Conservation (phyloP, 441 rosid genomes). For the Lepidium campestre region DNA sequence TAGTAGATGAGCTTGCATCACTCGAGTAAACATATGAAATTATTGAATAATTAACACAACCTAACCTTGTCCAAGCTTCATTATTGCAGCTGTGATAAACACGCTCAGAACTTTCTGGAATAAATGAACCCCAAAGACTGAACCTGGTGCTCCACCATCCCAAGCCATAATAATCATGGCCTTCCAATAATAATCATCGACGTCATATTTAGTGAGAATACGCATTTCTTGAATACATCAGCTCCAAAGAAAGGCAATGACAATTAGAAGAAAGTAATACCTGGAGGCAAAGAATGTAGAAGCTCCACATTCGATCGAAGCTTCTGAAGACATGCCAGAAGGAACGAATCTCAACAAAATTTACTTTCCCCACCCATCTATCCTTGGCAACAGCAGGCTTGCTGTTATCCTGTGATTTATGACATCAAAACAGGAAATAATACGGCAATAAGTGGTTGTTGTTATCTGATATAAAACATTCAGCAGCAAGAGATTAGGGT, state of each 20-base stretch:
- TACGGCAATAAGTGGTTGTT: background rate
- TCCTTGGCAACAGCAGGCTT: slow-evolving; percentile 50
- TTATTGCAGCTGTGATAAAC: slow-evolving; percentile 92
- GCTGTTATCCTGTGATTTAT: slow-evolving; percentile 51
- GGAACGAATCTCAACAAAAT: slow-evolving; percentile 96
- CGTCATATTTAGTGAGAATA: slow-evolving; percentile 16
- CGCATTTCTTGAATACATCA: background rate
- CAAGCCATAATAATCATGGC: slow-evolving; percentile 97
- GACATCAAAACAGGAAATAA: background rate
- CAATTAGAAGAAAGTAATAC: slow-evolving; percentile 28
- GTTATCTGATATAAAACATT: background rate
- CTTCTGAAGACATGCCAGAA: slow-evolving; percentile 98
- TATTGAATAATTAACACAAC: background rate
- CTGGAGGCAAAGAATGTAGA: slow-evolving; percentile 87
- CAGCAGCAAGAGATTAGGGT: background rate
- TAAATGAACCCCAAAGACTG: slow-evolving; percentile 49
- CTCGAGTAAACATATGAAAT: background rate
- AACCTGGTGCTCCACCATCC: slow-evolving; percentile 64
- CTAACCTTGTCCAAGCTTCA: slow-evolving; percentile 97
- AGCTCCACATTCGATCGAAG: slow-evolving; percentile 99
- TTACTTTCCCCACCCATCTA: slow-evolving; percentile 93
- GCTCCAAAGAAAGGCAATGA: background rate
- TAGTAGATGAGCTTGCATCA: slow-evolving; percentile 4
- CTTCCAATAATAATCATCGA: slow-evolving; percentile 38
- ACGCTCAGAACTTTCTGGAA: slow-evolving; percentile 82